Conservation (phyloP, 2,329 filamentous ascomycete genomes). For the Cadophora gregata region DNA sequence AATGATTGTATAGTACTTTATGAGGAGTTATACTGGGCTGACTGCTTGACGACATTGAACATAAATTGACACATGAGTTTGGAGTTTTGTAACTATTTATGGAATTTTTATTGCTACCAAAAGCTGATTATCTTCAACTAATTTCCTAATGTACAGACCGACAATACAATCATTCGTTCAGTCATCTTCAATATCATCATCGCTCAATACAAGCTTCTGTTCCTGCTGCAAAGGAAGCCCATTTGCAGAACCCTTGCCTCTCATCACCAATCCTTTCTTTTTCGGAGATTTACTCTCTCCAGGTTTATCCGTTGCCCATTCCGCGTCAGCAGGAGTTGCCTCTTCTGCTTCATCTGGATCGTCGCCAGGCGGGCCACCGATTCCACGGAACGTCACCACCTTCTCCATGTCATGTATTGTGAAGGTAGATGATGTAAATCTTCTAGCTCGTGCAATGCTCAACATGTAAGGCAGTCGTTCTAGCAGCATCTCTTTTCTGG, state of each 20-base stretch:
- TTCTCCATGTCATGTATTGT: slow-evolving; percentile 49
- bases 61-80: background rate
- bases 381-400: slow-evolving; percentile 45
- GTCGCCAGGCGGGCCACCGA: slow-evolving; percentile 49
- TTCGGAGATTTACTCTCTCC: slow-evolving; percentile 58
- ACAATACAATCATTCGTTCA: slow-evolving; percentile 47
- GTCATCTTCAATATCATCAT: slow-evolving; percentile 83
- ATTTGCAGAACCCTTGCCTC: slow-evolving; percentile 33
- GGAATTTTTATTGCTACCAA: background rate
- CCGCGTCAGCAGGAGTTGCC: slow-evolving; percentile 47
- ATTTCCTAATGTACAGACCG: slow-evolving; percentile 9
- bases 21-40: background rate
- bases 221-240: slow-evolving; percentile 44
- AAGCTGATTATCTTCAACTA: background rate
- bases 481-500: slow-evolving; percentile 76
- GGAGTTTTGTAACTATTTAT: background rate
- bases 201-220: slow-evolving; percentile 74
- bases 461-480: slow-evolving; percentile 88
- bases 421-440: slow-evolving; percentile 33
- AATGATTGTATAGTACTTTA: slow-evolving; percentile 4
- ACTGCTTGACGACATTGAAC: background rate
- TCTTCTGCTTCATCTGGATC: slow-evolving; percentile 55
- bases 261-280: slow-evolving; percentile 50
- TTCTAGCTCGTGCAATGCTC: slow-evolving; percentile 58
- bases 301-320: slow-evolving; percentile 67